phyloP scores from a whole-genome alignment of 2,329 filamentous ascomycete species.

The Delphinella strobiligena region DNA sequence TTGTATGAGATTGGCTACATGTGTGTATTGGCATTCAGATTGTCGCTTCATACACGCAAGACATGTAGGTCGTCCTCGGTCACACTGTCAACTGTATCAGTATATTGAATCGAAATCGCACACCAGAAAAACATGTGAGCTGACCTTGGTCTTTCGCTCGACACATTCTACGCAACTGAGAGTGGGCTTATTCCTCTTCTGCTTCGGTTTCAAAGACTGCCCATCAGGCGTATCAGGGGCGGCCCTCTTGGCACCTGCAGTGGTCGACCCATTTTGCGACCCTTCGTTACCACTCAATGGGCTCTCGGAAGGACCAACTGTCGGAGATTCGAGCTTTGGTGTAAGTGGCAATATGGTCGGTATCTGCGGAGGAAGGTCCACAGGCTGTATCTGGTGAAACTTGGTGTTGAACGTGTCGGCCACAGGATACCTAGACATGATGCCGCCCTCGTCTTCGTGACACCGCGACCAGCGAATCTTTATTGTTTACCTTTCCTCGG shows the following conservation, averaged over 20 bases:
- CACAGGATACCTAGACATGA: no score
- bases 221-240: slow-evolving; percentile 4
- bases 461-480: no score
- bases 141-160: slow-evolving; percentile 68
- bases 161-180: slow-evolving; percentile 70
- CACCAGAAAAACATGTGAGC: slow-evolving; percentile 12
- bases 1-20: slow-evolving; percentile 59
- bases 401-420: no score
- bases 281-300: not conserved
- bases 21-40: slow-evolving; percentile 62
- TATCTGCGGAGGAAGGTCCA: no score
- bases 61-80: slow-evolving; percentile 51
- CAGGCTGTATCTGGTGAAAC: no score
- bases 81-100: slow-evolving; percentile 43
- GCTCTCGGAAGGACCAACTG: not conserved
- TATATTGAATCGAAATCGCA: no score
- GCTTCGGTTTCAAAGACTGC: slow-evolving; percentile 35
- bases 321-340: not conserved
- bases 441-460: no score
- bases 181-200: slow-evolving; percentile 76
- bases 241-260: not conserved
- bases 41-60: slow-evolving; percentile 60
- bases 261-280: not conserved
- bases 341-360: no score
- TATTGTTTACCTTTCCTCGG: no score